Evolutionary conservation across 768 basidiomycete genomes (phyloP), one percentile per base, ranked within the genome.

Genomic region (Lactifluus hygrophoroides): DNA sequence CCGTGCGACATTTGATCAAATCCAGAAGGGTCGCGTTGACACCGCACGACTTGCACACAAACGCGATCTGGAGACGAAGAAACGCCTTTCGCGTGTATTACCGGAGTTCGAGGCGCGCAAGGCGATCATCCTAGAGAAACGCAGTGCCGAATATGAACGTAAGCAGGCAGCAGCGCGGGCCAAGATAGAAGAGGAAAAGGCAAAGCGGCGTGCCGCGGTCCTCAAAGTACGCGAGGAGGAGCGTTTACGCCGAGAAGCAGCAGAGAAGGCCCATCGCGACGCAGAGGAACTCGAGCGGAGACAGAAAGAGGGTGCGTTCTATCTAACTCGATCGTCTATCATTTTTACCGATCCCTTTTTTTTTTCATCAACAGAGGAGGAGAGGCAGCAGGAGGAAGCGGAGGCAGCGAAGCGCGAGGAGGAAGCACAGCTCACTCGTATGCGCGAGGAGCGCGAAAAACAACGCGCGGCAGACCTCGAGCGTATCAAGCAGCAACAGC

Each of bases 161-260:
- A 81, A 75, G 66, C 70, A 77, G 63, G 81, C 77, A 45, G 72
- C 70, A 25, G 87, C 92, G 2, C 66, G 72, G 64, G 75, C 72
- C 70, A 92, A 85, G 78, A 83, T 93, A 54, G 84, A 83, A 59
- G 85, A 89, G 68, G 93, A 94, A 75, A 94, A 93, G 77, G 78
- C 79, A 47, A 86, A 85, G 77, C 76, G 85, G 64, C 76, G 76
- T 59, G 77, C 77, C 60, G 72, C 73, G 14, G 71, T 90, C 43
- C 58, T 86, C 28, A 80, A 83, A 63, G 74, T 76, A 58, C 73
- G 83, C 62, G 84, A 81, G 66, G 85, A 82, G 68, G 78, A 87
- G 71, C 72, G 74, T 25, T 64, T 67, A 43, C 64, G 64, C 32
- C 58, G 44, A 35, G 82, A 80, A 64, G 72, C 70, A 37, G 77